phyloP scores from a whole-genome alignment of 192 early-diverging fungal genomes.

The Linnemannia exigua region DNA sequence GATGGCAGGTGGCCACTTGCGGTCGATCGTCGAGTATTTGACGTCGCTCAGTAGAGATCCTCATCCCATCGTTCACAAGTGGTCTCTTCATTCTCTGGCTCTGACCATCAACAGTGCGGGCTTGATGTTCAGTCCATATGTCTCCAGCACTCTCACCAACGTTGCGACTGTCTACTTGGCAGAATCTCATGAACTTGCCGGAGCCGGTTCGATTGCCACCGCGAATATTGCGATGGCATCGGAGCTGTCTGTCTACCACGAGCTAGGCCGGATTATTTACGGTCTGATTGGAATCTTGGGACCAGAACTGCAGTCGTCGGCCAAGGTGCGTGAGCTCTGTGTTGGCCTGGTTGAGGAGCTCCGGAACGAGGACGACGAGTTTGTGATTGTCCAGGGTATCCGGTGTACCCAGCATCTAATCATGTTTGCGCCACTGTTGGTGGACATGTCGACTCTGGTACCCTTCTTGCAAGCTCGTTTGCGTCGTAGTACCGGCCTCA shows the following conservation, averaged over 20 bases:
- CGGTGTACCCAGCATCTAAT: conserved; percentile 91
- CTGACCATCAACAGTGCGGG: conserved; percentile 91
- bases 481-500: conserved; percentile 64
- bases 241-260: conserved; percentile 73
- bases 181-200: conserved; percentile 85
- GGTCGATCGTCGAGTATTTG: conserved; percentile 90
- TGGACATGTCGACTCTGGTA: conserved; percentile 76
- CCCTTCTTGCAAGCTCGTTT: conserved; percentile 85
- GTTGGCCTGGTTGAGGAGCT: conserved; percentile 85
- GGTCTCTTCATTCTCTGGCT: conserved; percentile 90
- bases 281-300: conserved; percentile 92
- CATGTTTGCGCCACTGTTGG: conserved; percentile 86
- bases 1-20: conserved; percentile 84
- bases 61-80: conserved; percentile 94
- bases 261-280: conserved; percentile 91
- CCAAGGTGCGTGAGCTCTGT: conserved; percentile 83
- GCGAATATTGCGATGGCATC: conserved; percentile 70
- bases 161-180: conserved; percentile 91
- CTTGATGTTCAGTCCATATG: conserved; percentile 92
- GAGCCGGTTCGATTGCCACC: conserved; percentile 74
- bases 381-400: conserved; percentile 86
- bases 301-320: conserved; percentile 87
- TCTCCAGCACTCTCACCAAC: conserved; percentile 87
- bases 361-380: conserved; percentile 79
- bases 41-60: conserved; percentile 92